These are phyloP conservation scores for Moesziomyces parantarcticus DNA, from an alignment of 1,284 basidiomycete genomes.

Conservation along the genomic window DNA sequence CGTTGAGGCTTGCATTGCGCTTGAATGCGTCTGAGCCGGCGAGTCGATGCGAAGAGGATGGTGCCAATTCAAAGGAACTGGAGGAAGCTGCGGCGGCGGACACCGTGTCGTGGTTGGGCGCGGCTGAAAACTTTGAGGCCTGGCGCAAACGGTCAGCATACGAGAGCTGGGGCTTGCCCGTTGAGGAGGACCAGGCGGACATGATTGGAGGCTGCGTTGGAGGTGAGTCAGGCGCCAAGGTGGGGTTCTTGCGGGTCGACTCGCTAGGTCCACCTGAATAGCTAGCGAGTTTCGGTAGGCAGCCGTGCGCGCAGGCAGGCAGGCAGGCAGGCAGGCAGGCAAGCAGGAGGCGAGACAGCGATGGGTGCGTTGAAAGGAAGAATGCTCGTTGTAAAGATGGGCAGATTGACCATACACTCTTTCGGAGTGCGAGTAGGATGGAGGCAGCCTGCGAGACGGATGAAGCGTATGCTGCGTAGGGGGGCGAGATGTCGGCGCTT, in stretches of 20 bases:
- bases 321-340: too few relatives aligned
- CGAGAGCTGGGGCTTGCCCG: slow-evolving; percentile 53
- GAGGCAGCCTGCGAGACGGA: too few relatives aligned
- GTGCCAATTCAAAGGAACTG: not conserved
- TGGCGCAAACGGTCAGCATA: slow-evolving; percentile 55
- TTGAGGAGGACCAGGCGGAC: slow-evolving; percentile 53
- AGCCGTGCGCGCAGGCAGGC: too few relatives aligned
- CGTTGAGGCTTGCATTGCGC: not conserved
- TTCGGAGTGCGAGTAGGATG: too few relatives aligned
- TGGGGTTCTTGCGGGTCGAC: slow-evolving; percentile 11
- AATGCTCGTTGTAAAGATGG: too few relatives aligned
- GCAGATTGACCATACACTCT: too few relatives aligned
- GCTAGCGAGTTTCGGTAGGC: too few relatives aligned
- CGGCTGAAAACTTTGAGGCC: slow-evolving; percentile 32
- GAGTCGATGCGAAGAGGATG: not conserved
- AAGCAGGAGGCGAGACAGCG: too few relatives aligned
- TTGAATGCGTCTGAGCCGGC: not conserved
- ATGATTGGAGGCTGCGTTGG: slow-evolving; percentile 19
- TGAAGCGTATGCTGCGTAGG: too few relatives aligned
- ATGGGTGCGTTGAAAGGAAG: too few relatives aligned
- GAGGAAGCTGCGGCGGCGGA: slow-evolving; percentile 4
- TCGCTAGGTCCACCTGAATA: slow-evolving; percentile 20
- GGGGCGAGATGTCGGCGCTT: not conserved
- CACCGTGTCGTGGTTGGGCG: slow-evolving; percentile 14
- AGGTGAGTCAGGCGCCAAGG: slow-evolving; percentile 11